These are phyloP conservation scores for Ganoderma leucocontextum DNA, from an alignment of 1,284 basidiomycete species.

Conservation along the genomic window DNA sequence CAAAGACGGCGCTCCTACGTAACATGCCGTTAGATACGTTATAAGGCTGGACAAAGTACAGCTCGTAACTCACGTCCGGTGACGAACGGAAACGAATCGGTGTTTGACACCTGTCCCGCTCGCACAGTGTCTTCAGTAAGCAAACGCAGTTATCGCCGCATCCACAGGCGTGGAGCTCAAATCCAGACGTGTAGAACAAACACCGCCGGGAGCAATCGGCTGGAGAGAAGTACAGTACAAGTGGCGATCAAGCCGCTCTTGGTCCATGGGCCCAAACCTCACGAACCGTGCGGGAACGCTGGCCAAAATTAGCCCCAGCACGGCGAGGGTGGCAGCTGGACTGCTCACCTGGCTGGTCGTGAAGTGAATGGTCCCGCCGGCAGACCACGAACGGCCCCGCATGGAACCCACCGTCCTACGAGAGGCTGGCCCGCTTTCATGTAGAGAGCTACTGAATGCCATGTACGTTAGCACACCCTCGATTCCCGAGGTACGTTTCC, in stretches of 20 bases:
- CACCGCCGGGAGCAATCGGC: background rate
- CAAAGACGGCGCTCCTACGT: background rate
- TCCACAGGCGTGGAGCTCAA: background rate
- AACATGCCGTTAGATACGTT: constrained; percentile 4
- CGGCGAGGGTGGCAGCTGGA: constrained; percentile 4
- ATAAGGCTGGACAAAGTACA: background rate
- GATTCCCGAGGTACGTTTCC: background rate
- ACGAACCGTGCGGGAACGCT: background rate
- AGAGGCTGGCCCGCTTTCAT: background rate
- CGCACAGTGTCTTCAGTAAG: constrained; percentile 1
- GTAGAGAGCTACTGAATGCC: background rate
- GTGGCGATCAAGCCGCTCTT: background rate
- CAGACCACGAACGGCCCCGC: background rate
- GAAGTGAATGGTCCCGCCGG: background rate
- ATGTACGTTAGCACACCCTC: background rate
- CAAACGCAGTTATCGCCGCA: background rate
- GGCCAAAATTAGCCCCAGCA: constrained; percentile 2
- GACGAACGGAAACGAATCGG: background rate
- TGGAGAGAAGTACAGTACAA: background rate
- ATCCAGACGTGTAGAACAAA: background rate
- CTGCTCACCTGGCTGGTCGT: background rate
- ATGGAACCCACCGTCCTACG: background rate
- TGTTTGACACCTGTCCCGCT: constrained; percentile 3
- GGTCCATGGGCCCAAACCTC: background rate
- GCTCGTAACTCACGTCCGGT: background rate